Base-by-base conservation (phyloP, 805 yeast species). In the Candida vartiovaarae region DNA sequence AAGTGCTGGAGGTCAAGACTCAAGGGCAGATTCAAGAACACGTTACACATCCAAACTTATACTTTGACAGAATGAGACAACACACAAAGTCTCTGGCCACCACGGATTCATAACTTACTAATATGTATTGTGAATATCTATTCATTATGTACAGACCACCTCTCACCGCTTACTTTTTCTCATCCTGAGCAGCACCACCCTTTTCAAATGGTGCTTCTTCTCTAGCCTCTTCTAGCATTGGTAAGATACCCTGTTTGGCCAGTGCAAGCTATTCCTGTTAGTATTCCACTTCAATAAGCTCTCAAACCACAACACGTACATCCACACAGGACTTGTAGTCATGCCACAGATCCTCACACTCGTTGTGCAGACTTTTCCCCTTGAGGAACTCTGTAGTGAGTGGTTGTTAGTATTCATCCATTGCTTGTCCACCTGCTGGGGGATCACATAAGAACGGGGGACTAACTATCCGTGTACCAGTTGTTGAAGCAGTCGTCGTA, bases 401-500 rank as follows among this genome's bases (percentile, higher is more conserved):
- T 23, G 15, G 15, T 32, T 32, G 33, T 15, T 15, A 15, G 20
- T 15, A 15, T 15, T 15, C 20, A 15, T 15, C 20, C 20, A 15
- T 15, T 15, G 20, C 20, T 15, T 15, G 20, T 15, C 20, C 20
- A 15, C 20, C 20, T 15, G 20, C 20, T 15, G 20, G 20, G 20
- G 20, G 20, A 15, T 15, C 20, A 15, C 20, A 15, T 15, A 15
- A 15, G 20, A 15, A 15, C 20, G 20, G 20, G 20, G 20, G 23
- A 67, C 75, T 40, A 50, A 72, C 76, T 84, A 54, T 93, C 97
- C 5, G 93, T 81, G 62, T 93, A 93, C 99, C 99, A 90, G 52
- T 76, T 75, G 65, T 89, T 90, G 68, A 93, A 93, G 63, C 99
- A 93, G 57, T 81, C 84, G 60, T 93, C 98, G 59, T 93, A 93